Base-by-base conservation (phyloP, 2,329 filamentous ascomycete genomes). In the Myriosclerotinia duriaeana region DNA sequence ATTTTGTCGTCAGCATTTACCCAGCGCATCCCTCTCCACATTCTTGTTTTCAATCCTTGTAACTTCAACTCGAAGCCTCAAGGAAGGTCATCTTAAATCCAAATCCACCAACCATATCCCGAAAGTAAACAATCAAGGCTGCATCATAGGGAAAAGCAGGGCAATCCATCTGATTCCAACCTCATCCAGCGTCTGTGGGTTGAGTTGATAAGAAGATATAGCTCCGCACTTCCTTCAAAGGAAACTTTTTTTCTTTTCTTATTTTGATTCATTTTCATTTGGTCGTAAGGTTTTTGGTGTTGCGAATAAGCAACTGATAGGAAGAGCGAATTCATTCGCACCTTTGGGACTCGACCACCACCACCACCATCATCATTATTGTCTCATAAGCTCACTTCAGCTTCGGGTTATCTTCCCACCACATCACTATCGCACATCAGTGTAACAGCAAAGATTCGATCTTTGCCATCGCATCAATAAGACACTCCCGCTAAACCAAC, bases 351-450 rank as follows among this genome's bases (percentile, higher is more conserved):
- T 60, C 44, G 44, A 59, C 7, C 40, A 59, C 3, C 56, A 46
- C 22, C 42, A 48, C 48, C 50, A 48, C 30, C 20, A 50, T 58
- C 52, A 7, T 22, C n/a, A 14, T 42, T 30, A 38, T 53, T 53
- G 54, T 60, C 54, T 46, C 64, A 53, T 60, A 65, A 60, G 36
- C 63, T 56, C 52, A 64, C 53, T 60, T 50, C 8, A 55, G 38
- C 40, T 64, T 40, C n/a, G 38, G 22, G 34, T 42, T 42, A 20
- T 30, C 3, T 42, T 12, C 34, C 17, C 50, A 34, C 50, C 30
- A 56, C 42, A 38, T 30, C 8, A 56, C 20, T 34, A 17, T 44
- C 40, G 14, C 40, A 50, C 7, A 30, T 26, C 9, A 38, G 58
- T 53, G n/a, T 22, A 42, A 42, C 42, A 11, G 60, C 36, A 63